Evolutionary conservation across 805 yeast genomes (phyloP).

Genomic region (Yarrowia sp.): DNA sequence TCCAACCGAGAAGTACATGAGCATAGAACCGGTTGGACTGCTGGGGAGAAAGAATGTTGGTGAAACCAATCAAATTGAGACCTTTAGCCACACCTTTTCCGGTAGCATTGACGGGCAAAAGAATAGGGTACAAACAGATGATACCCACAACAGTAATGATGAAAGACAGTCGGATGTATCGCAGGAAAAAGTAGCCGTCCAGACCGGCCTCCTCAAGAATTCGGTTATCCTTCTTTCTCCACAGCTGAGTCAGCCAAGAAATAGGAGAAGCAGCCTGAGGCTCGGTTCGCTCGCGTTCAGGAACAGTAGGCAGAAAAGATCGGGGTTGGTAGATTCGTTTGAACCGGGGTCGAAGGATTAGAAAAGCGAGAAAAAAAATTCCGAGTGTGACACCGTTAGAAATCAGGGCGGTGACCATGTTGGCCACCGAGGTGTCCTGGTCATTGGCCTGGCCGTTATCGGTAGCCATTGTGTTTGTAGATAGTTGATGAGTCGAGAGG

Average conservation of each 20-base stretch:
- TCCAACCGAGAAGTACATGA: slow-evolving; percentile 78
- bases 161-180: slow-evolving; percentile 65
- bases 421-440: slow-evolving; percentile 56
- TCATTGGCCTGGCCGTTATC: slow-evolving; percentile 6
- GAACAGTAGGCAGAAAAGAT: slow-evolving; percentile 58
- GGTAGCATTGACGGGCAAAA: slow-evolving; percentile 82
- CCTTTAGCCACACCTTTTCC: slow-evolving; percentile 64
- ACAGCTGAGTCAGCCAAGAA: slow-evolving; percentile 65
- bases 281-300: slow-evolving; percentile 51
- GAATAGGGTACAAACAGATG: slow-evolving; percentile 56
- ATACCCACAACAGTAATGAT: slow-evolving; percentile 55
- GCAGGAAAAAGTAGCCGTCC: slow-evolving; percentile 88
- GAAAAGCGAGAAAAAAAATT: slow-evolving; percentile 58
- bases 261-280: slow-evolving; percentile 68
- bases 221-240: slow-evolving; percentile 67
- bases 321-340: slow-evolving; percentile 83
- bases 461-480: background rate
- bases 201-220: slow-evolving; percentile 83
- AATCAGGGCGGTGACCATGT: slow-evolving; percentile 69
- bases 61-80: slow-evolving; percentile 70
- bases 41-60: slow-evolving; percentile 55
- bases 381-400: slow-evolving; percentile 67
- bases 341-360: slow-evolving; percentile 63
- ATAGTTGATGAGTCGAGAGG: background rate
- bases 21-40: slow-evolving; percentile 70